phyloP scores from a whole-genome alignment of 129 eudicot species.

The Lactuca sativa region DNA sequence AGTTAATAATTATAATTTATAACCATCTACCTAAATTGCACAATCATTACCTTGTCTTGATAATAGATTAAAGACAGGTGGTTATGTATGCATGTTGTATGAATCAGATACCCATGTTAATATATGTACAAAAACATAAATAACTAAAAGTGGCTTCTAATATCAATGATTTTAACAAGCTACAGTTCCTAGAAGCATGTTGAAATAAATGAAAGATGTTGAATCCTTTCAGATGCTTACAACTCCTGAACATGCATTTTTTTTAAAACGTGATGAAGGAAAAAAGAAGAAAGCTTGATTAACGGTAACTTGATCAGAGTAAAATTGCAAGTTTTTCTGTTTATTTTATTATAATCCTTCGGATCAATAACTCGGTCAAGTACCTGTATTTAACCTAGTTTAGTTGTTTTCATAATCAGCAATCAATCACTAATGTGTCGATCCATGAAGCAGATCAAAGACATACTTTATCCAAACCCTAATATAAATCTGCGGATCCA shows the following conservation, averaged over 20 bases:
- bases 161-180: background rate
- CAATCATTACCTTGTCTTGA: background rate
- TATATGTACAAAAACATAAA: background rate
- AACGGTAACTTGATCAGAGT: conserved; percentile 18
- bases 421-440: conserved; percentile 18
- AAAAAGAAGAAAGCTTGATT: background rate
- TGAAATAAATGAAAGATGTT: background rate
- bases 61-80: background rate
- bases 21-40: background rate
- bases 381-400: conserved; percentile 5
- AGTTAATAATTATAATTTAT: background rate
- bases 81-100: background rate
- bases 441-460: conserved; percentile 20
- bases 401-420: conserved; percentile 7
- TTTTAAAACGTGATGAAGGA: background rate
- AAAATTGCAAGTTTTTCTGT: background rate
- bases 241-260: conserved; percentile 8
- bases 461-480: conserved; percentile 30
- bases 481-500: conserved; percentile 29
- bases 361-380: conserved; percentile 19
- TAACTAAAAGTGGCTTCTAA: background rate
- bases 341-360: background rate
- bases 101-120: background rate
- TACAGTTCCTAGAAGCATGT: conserved; percentile 2
- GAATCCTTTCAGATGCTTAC: conserved; percentile 15